Evolutionary conservation across 2,329 filamentous ascomycete species (phyloP), one percentile per base, ranked within the genome.

Genomic region (Pseudodiploospora longispora): DNA sequence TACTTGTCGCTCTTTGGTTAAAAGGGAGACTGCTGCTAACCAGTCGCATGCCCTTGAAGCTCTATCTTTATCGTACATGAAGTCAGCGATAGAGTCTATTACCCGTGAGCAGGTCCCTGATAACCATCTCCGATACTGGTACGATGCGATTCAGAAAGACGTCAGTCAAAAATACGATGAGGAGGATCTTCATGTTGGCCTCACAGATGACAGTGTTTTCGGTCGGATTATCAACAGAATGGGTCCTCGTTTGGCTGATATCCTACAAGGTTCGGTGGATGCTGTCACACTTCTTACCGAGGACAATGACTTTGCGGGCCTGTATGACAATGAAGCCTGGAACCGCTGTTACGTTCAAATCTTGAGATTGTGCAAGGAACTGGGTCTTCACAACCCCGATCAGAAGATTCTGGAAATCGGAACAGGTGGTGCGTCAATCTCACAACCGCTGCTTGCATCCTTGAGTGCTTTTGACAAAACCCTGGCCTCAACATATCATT

Each of bases 351-450:
- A 34, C 12, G 12, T 9, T 9, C 32, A 34, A 12, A 34, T 34
- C 19, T 19, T 19, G 19, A 19, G 19, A 19, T 19, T 19, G 2
- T 19, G 19, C 19, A 19, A 19, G 19, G 19, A 19, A 19, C 19
- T 19, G 19, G 19, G 19, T 19, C 19, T 4, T n/a, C 43, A 44
- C 6, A 61, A 61, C 34, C 59, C 63, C 1, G 50, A 50, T 8
- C 51, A 67, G 44, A 51, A 54, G 4, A 57, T 67, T 30, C 57
- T 68, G 6, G 65, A 68, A 47, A 57, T 68, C 12, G 65, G 64
- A 7, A 59, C 56, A 5, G 64, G 62, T 3, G 66, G 59, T 1
- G 62, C 62, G 3, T 55, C 56, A 5, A 55, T 60, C 10, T 65
- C 64, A 0, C 41, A 46, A 4, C 42, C 50, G 0, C 43, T 58